Conservation (phyloP, 257 asterid genomes). For the Mitragyna speciosa region DNA sequence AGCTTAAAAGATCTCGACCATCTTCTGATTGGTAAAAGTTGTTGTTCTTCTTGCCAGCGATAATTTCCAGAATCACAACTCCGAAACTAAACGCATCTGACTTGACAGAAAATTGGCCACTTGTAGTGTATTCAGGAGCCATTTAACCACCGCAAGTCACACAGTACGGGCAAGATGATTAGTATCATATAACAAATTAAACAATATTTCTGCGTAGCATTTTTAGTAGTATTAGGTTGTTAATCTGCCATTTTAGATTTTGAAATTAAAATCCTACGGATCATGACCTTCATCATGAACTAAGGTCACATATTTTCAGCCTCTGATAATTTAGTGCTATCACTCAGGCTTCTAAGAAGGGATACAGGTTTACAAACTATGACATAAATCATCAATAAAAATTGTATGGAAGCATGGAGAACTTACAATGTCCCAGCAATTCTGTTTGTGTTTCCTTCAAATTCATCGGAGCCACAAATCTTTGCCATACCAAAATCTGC, state of each 20-base stretch:
- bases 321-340: too few species aligned
- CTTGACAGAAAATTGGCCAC: constrained; percentile 15
- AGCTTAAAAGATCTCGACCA: constrained; percentile 16
- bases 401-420: background rate
- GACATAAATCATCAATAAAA: too few species aligned
- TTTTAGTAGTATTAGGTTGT: background rate
- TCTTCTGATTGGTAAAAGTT: constrained; percentile 9
- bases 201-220: too few species aligned
- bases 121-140: background rate
- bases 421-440: constrained; percentile 30
- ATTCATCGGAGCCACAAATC: constrained; percentile 18
- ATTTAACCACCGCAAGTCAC: constrained; percentile 25
- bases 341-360: too few species aligned
- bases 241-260: too few species aligned
- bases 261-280: too few species aligned
- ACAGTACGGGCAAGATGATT: too few species aligned
- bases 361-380: too few species aligned
- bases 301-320: too few species aligned
- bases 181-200: too few species aligned
- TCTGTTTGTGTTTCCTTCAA: constrained; percentile 19
- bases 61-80: constrained; percentile 24
- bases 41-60: constrained; percentile 23
- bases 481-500: constrained; percentile 35
- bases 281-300: too few species aligned
- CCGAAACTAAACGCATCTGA: constrained; percentile 35